Evolutionary conservation across 208 protist species (phyloP).

Genomic region (Sergeia podlipaevii): DNA sequence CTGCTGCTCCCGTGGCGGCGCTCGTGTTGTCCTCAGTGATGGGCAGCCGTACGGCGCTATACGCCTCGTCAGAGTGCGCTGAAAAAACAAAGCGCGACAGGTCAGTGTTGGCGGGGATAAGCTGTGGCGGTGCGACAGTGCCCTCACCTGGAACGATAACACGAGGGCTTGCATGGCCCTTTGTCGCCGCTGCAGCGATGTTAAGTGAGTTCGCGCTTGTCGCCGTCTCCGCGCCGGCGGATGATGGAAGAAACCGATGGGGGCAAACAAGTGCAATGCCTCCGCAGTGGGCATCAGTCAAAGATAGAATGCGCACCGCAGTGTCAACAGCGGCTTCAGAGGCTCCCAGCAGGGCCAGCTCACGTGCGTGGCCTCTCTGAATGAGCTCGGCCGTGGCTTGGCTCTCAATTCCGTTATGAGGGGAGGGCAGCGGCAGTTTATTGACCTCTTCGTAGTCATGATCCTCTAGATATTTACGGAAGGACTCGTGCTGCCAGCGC

Average conservation of each 20-base stretch:
- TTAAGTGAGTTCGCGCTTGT: too few relatives aligned
- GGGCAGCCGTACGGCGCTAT: background rate
- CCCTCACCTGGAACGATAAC: background rate
- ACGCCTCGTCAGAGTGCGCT: too few relatives aligned
- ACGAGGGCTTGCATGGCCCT: background rate
- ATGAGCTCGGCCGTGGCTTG: background rate
- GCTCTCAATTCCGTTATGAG: constrained; percentile 24
- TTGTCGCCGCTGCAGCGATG: background rate
- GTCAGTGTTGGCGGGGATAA: background rate
- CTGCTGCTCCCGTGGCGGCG: too few relatives aligned
- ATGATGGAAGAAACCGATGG: background rate
- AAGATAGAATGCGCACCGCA: background rate
- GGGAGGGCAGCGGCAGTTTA: constrained; percentile 15
- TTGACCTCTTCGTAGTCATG: constrained; percentile 13
- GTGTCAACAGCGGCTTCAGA: background rate
- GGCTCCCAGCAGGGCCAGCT: too few relatives aligned
- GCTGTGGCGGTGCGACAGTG: background rate
- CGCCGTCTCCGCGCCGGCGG: background rate
- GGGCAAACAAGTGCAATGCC: constrained; percentile 1
- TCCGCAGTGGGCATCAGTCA: background rate
- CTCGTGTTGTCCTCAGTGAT: too few relatives aligned
- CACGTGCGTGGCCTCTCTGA: too few relatives aligned
- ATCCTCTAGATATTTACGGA: constrained; percentile 6
- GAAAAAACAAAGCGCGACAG: background rate
- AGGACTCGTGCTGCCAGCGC: background rate